Evolutionary conservation across 495 filamentous ascomycete species (phyloP), one percentile per base, ranked within the genome.

Genomic region (Achaetomiella virescens): DNA sequence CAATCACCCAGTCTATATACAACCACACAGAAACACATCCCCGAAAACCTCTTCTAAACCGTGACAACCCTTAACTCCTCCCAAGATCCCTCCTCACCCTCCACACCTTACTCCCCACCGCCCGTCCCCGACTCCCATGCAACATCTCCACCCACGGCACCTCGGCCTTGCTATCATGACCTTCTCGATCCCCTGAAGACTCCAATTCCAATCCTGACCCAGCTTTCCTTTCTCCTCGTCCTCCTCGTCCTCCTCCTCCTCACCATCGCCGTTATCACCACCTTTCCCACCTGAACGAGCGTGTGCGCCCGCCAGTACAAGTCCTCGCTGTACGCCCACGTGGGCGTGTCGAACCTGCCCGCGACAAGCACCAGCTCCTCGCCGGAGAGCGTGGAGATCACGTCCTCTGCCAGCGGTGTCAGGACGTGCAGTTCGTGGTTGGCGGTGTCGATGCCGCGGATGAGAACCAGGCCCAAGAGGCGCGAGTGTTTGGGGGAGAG

Each of bases 291-390:
- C 27, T 25, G 6, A 14, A 22, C 6, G 31, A n/a, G 24, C 20
- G n/a, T n/a, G n/a, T n/a, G n/a, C n/a, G n/a, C n/a, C n/a, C 31
- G 27, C 48, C 59, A 54, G 43, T 73, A 70, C 6, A 81, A 48
- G 15, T 78, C 75, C 58, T 84, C 81, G 1, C 72, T 72, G 53
- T 81, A 83, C 12, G 78, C 78, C 82, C 81, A 85, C 10, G 64
- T 75, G 2, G 82, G 81, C 10, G 78, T 66, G 55, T 83, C 81
- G 42, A 82, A 78, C 65, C 73, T 79, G 3, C 81, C 81, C 40
- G 74, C 73, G 6, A 85, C 74, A n/a, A 84, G 67, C 3, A 82
- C 77, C 27, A 83, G 65, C 22, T 71, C 59, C 24, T 68, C 66
- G 66, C 57, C 2, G 64, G 27, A 31, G 9, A 62, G 43, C 69